A percentile compares a stretch with the other conserved stretches of the same genome.
phyloP scores from a whole-genome alignment of 106 monocot genomes.

The Dendrobium nobile region DNA sequence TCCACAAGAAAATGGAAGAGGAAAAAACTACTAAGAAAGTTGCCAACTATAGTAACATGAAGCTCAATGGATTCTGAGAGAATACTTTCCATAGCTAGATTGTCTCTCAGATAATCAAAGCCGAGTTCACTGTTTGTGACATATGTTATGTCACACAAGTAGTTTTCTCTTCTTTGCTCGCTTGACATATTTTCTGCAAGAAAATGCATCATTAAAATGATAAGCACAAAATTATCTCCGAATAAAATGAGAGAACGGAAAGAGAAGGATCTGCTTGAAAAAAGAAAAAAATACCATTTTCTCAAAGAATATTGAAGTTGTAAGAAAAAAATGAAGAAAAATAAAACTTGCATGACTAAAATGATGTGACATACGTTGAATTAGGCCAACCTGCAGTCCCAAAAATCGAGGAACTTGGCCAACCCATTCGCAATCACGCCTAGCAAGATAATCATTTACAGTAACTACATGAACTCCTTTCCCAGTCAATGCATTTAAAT shows the following conservation, averaged over 20 bases:
- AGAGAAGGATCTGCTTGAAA: not conserved
- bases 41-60: not conserved
- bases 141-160: constrained; percentile 90
- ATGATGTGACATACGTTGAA: constrained; percentile 87
- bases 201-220: constrained; percentile 3
- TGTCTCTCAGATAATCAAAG: constrained; percentile 96
- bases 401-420: constrained; percentile 95
- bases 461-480: constrained; percentile 98
- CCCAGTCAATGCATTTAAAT: constrained; percentile 84
- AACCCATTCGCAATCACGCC: constrained; percentile 97
- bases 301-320: not conserved
- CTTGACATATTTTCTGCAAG: constrained; percentile 91
- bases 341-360: constrained; percentile 3
- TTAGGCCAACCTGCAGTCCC: constrained; percentile 94
- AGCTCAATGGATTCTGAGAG: constrained; percentile 4
- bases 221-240: not conserved
- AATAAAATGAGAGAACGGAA: not conserved
- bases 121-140: constrained; percentile 98
- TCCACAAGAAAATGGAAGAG: not conserved
- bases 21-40: constrained; percentile 2
- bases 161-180: constrained; percentile 88
- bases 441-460: constrained; percentile 92
- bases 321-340: not conserved
- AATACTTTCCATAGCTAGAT: constrained; percentile 85
- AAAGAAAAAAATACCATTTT: not conserved